Percentiles rank a stretch among this genome's conserved stretches.
Evolutionary conservation across 2,329 filamentous ascomycete species (phyloP).

Genomic region (Penicillium vulpinum): DNA sequence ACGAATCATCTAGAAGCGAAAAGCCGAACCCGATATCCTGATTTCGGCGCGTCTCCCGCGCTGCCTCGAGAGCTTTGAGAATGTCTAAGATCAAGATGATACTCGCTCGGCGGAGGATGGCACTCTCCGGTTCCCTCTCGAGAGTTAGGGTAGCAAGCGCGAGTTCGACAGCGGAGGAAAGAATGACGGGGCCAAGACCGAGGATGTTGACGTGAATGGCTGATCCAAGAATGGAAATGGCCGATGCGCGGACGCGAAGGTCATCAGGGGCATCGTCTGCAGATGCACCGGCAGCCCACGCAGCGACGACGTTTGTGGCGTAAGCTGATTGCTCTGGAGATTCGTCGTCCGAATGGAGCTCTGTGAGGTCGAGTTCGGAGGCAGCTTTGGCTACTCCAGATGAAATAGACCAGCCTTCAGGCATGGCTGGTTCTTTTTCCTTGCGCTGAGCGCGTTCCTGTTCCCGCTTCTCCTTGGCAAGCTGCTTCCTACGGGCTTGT

Average conservation of each 20-base stretch:
- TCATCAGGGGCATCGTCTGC: constrained; percentile 45
- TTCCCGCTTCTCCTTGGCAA: constrained; percentile 29
- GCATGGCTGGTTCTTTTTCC: constrained; percentile 25
- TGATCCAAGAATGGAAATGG: constrained; percentile 45
- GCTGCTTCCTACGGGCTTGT: constrained; percentile 26
- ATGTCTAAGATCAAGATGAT: constrained; percentile 43
- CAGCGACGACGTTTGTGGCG: constrained; percentile 40
- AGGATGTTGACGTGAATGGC: constrained; percentile 43
- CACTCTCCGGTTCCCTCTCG: constrained; percentile 38
- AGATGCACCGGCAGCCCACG: constrained; percentile 42
- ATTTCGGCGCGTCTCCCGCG: constrained; percentile 32
- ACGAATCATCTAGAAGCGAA: constrained; percentile 31
- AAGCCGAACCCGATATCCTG: constrained; percentile 42
- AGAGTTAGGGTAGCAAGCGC: constrained; percentile 42
- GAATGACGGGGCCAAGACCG: constrained; percentile 38
- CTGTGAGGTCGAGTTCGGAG: constrained; percentile 10
- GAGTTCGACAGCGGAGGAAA: constrained; percentile 42
- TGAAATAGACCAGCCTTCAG: constrained; percentile 34
- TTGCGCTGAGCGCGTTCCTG: constrained; percentile 33
- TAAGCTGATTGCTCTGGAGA: constrained; percentile 36
- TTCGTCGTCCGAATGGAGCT: constrained; percentile 37
- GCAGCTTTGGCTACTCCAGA: constrained; percentile 12
- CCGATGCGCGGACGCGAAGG: constrained; percentile 45
- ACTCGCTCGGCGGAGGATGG: constrained; percentile 45
- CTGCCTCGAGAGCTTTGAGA: constrained; percentile 41